Conservation (phyloP, 305 asterid species). For the Stenogyne calaminthoides region DNA sequence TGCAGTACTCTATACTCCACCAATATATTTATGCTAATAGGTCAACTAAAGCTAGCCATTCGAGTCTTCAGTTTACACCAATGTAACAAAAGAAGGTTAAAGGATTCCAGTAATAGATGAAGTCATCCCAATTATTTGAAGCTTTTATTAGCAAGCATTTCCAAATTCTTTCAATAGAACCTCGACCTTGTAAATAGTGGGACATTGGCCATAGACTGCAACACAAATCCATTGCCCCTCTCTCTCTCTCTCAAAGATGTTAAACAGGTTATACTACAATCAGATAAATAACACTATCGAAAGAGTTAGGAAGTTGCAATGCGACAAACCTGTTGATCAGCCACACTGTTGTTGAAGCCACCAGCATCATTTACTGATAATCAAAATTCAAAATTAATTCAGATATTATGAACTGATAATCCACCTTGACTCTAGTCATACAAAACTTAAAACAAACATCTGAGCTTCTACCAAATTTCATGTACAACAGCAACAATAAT, state of each 20-base stretch:
- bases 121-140: background rate
- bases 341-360: constrained; percentile 93
- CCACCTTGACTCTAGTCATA: constrained; percentile 28
- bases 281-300: constrained; percentile 15
- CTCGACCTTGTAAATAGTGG: constrained; percentile 7
- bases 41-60: background rate
- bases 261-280: constrained; percentile 1
- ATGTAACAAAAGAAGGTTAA: background rate
- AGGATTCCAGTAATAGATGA: background rate
- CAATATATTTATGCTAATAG: background rate
- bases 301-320: constrained; percentile 26
- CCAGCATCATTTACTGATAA: constrained; percentile 92
- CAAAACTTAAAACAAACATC: constrained; percentile 5
- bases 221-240: constrained; percentile 14
- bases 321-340: constrained; percentile 86
- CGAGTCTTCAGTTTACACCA: background rate
- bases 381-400: constrained; percentile 32
- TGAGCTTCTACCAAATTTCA: background rate
- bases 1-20: constrained; percentile 8
- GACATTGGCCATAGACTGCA: constrained; percentile 3
- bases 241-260: background rate
- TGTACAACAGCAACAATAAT: constrained; percentile 7
- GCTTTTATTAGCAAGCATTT: constrained; percentile 16
- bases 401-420: constrained; percentile 22
- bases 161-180: constrained; percentile 14